phyloP scores from a whole-genome alignment of 2,329 filamentous ascomycete genomes.

The Teratosphaeria gauchensis region DNA sequence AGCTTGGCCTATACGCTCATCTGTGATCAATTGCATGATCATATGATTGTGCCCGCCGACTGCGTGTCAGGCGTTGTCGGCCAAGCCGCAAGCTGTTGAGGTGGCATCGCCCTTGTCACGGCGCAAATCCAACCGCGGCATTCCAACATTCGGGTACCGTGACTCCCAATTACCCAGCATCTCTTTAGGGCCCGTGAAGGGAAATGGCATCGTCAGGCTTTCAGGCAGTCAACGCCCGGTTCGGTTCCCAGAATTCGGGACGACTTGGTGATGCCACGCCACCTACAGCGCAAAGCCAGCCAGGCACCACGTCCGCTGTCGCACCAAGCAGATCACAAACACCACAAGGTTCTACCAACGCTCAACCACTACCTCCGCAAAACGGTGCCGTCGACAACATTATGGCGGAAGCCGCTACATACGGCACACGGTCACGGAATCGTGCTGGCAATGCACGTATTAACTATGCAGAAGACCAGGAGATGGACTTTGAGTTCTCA shows the following conservation, averaged over 20 bases:
- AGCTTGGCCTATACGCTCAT: not conserved
- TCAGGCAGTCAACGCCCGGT: conserved; percentile 18
- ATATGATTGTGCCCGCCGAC: not conserved
- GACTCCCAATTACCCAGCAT: not conserved
- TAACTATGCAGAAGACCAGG: conserved; percentile 94
- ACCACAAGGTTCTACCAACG: conserved; percentile 14
- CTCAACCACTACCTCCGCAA: conserved; percentile 6
- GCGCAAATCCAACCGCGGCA: not conserved
- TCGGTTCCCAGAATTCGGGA: conserved; percentile 9
- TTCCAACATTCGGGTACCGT: not conserved
- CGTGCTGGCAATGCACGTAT: conserved; percentile 68
- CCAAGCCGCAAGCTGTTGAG: not conserved
- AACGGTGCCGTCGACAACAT: conserved; percentile 14
- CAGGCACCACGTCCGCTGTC: conserved; percentile 13
- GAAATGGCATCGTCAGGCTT: conserved; percentile 2
- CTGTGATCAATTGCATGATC: not conserved
- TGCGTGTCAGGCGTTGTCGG: not conserved
- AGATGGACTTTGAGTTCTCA: conserved; percentile 72
- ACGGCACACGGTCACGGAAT: conserved; percentile 91
- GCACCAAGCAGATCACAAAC: conserved; percentile 16
- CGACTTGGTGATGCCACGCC: conserved; percentile 3
- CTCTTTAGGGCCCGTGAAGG: not conserved
- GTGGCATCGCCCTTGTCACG: not conserved
- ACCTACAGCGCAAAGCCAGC: conserved; percentile 6
- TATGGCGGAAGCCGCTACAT: conserved; percentile 42